A percentile compares a stretch with the other conserved stretches of the same genome.
Conservation (phyloP, 169 alveolate species). For the Plasmodium vinckei region DNA sequence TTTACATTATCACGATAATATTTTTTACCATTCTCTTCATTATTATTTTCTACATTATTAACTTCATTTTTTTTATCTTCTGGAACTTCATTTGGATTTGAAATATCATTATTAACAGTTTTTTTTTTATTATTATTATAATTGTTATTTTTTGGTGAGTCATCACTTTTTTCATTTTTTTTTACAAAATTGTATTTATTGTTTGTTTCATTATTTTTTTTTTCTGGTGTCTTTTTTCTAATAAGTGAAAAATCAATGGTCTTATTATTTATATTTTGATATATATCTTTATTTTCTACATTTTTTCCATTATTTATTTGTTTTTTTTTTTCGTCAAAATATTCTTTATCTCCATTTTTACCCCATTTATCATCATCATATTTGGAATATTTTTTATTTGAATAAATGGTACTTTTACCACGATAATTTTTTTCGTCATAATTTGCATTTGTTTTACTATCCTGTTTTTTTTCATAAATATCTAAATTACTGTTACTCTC, state of each 20-base stretch:
- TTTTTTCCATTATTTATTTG: not conserved
- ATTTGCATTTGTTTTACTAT: too few species aligned
- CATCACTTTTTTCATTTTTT: not conserved
- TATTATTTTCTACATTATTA: not conserved
- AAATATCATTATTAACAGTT: slow-evolving; percentile 3
- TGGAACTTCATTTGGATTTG: not conserved
- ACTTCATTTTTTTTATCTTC: slow-evolving; percentile 8
- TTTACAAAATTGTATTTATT: slow-evolving; percentile 2
- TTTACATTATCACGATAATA: not conserved
- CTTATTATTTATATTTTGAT: slow-evolving; percentile 13
- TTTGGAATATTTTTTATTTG: too few species aligned
- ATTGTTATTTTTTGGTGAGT: slow-evolving; percentile 10
- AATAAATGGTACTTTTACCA: too few species aligned
- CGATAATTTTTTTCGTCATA: too few species aligned
- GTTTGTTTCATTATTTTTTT: slow-evolving; percentile 19
- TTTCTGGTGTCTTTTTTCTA: slow-evolving; percentile 6
- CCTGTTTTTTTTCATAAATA: too few species aligned
- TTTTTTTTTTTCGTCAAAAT: too few species aligned
- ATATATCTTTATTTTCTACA: slow-evolving; percentile 4
- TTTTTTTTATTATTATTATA: slow-evolving; percentile 50
- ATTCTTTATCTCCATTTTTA: too few species aligned
- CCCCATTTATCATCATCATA: too few species aligned
- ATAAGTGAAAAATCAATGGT: slow-evolving; percentile 1
- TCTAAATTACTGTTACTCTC: too few species aligned
- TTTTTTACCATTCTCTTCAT: not conserved